Percentiles rank a stretch among this genome's conserved stretches.
These are phyloP conservation scores for Penicillium riverlandense DNA, from an alignment of 495 filamentous ascomycete genomes.

Conservation along the genomic window DNA sequence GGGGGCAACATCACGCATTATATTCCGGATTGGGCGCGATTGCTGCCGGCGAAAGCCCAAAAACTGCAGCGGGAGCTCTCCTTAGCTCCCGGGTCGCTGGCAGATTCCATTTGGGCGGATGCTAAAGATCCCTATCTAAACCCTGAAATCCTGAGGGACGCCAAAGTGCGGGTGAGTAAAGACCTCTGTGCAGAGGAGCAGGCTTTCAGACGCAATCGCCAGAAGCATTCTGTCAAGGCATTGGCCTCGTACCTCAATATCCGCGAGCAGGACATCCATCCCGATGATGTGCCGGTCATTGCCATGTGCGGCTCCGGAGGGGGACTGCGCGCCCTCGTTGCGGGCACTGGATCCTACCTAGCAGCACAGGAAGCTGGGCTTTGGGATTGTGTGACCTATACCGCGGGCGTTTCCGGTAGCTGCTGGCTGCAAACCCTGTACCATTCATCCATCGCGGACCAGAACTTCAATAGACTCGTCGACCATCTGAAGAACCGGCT, in stretches of 20 bases:
- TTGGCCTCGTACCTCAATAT: conserved; percentile 76
- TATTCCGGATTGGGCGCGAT: conserved; percentile 75
- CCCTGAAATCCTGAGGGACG: conserved; percentile 76
- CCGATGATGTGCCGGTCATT: conserved; percentile 86
- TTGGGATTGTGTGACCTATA: conserved; percentile 90
- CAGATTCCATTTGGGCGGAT: conserved; percentile 89
- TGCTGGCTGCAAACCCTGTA: conserved; percentile 93
- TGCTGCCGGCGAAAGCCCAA: conserved; percentile 66
- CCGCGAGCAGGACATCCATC: conserved; percentile 72
- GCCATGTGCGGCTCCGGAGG: conserved; percentile 92
- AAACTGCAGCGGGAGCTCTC: conserved; percentile 87
- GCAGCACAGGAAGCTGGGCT: conserved; percentile 77
- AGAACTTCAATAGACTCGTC: conserved; percentile 58
- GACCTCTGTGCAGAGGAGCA: conserved; percentile 83
- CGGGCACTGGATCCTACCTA: conserved; percentile 76
- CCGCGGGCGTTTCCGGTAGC: conserved; percentile 87
- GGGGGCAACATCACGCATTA: conserved; percentile 59
- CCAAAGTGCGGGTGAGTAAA: conserved; percentile 70
- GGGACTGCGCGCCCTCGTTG: conserved; percentile 81
- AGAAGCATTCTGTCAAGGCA: conserved; percentile 56
- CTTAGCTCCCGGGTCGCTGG: conserved; percentile 76
- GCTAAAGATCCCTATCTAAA: conserved; percentile 74
- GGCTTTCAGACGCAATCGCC: conserved; percentile 58
- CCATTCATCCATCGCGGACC: conserved; percentile 69
- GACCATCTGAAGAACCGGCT: conserved; percentile 81